Evolutionary conservation across 345 rosid species (phyloP), one percentile per base, ranked within the genome.

Genomic region (Ceriops tagal): DNA sequence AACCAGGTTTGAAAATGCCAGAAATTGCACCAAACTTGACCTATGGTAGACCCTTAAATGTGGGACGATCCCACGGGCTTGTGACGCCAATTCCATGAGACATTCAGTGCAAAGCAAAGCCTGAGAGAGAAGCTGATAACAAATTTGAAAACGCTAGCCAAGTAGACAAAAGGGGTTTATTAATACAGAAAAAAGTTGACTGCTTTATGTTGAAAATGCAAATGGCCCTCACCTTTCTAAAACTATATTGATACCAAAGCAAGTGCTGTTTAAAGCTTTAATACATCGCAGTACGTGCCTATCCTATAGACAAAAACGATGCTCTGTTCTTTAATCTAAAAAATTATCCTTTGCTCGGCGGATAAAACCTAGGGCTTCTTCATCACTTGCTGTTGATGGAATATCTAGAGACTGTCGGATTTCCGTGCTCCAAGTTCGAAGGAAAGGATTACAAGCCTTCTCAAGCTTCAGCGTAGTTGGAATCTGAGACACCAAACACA

Each of bases 401-500:
- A 95, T 92, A 26, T 76, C 70, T 61, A 95, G 75, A 1, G 79
- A 65, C 70, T 71, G 82, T 58, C 96, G 82, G 77, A 95, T 95
- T 64, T 87, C 99, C 20, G 57, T 53, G 66, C 85, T 95, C 0
- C 86, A 77, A 47, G 88, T 79, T 43, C 97, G 93, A 49, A 95
- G 93, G 84, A 95, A 95, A 13, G 99, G 96, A 72, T 95, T 95
- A 63, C 97, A 92, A 15, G 82, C 87, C 77, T 92, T 92, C 83
- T 95, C 99, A 61, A 81, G 66, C 85, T 87, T 95, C 4, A 95
- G 66, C 27, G 81, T 82, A 0, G 92, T 90, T 39, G 99, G 99
- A 71, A 92, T 83, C 99, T 95, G 80, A 27, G 32, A 37, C 61
- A 47, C 1, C 28, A 35, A 43, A 43, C 16, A 37, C 11, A n/a